Evolutionary conservation across 2,329 filamentous ascomycete species (phyloP).

Genomic region (Beauveria caledonica): DNA sequence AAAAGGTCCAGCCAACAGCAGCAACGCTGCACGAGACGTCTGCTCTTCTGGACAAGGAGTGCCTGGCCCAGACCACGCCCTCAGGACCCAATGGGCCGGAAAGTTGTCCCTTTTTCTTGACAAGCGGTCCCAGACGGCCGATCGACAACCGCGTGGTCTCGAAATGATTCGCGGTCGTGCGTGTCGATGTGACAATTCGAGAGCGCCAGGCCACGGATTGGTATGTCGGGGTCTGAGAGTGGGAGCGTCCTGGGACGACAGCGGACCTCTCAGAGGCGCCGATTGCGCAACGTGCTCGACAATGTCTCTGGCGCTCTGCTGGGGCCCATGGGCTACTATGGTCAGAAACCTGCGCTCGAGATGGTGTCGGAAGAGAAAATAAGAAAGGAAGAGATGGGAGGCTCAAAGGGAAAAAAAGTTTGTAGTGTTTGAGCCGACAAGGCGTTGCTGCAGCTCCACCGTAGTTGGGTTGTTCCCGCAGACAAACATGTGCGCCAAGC

Average conservation of each 20-base stretch:
- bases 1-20: conserved; percentile 3
- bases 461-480: neutral
- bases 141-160: neutral
- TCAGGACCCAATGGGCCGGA: neutral
- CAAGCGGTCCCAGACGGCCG: neutral
- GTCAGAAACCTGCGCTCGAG: neutral
- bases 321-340: neutral
- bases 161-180: neutral
- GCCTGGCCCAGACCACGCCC: neutral
- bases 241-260: neutral
- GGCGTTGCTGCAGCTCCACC: neutral
- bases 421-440: neutral
- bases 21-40: conserved; percentile 10
- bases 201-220: conserved; percentile 3
- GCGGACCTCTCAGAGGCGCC: conserved; percentile 1
- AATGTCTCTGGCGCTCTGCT: neutral
- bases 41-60: neutral
- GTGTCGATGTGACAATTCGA: neutral
- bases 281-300: conserved; percentile 3
- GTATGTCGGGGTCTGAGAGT: conserved; percentile 3
- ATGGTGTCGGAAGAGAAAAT: neutral
- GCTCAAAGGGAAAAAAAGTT: neutral
- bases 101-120: neutral
- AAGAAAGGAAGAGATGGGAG: neutral
- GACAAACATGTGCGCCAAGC: neutral